Conservation (phyloP, 176 grass and related monocot genomes). For the Musa acuminata region DNA sequence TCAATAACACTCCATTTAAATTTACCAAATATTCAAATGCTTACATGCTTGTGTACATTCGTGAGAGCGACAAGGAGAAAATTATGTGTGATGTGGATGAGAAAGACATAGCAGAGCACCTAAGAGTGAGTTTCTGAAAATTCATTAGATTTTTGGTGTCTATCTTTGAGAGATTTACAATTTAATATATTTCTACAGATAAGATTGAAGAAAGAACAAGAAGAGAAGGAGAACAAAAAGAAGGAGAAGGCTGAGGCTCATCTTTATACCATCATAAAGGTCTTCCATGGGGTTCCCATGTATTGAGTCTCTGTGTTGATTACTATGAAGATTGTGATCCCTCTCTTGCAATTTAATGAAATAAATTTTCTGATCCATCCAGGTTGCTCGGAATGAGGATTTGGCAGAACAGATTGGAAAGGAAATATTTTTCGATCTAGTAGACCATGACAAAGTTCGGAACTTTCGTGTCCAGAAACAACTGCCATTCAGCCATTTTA, state of each 20-base stretch:
- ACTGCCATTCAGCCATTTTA: slow-evolving; percentile 35
- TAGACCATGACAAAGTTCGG: slow-evolving; percentile 57
- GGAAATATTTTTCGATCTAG: slow-evolving; percentile 45
- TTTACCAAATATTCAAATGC: slow-evolving; percentile 81
- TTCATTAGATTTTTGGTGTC: background rate
- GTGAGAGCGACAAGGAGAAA: slow-evolving; percentile 66
- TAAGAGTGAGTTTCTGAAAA: slow-evolving; percentile 38
- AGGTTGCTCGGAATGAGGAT: slow-evolving; percentile 50
- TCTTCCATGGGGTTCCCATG: slow-evolving; percentile 2
- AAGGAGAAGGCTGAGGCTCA: slow-evolving; percentile 80
- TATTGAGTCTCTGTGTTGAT: background rate
- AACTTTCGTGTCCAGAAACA: slow-evolving; percentile 47
- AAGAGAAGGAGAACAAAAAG: slow-evolving; percentile 67
- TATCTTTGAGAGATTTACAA: background rate
- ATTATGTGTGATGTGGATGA: slow-evolving; percentile 63
- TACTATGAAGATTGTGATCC: background rate
- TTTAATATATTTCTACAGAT: slow-evolving; percentile 25
- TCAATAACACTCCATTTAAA: slow-evolving; percentile 48
- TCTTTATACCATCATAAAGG: slow-evolving; percentile 66
- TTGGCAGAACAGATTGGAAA: slow-evolving; percentile 57
- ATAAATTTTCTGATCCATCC: slow-evolving; percentile 7
- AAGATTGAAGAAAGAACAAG: slow-evolving; percentile 58
- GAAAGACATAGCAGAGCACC: slow-evolving; percentile 50
- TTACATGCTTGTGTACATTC: slow-evolving; percentile 78
- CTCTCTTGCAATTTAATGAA: slow-evolving; percentile 17